Evolutionary conservation across 2,329 filamentous ascomycete genomes (phyloP).

Genomic region (Geosmithia morbida): DNA sequence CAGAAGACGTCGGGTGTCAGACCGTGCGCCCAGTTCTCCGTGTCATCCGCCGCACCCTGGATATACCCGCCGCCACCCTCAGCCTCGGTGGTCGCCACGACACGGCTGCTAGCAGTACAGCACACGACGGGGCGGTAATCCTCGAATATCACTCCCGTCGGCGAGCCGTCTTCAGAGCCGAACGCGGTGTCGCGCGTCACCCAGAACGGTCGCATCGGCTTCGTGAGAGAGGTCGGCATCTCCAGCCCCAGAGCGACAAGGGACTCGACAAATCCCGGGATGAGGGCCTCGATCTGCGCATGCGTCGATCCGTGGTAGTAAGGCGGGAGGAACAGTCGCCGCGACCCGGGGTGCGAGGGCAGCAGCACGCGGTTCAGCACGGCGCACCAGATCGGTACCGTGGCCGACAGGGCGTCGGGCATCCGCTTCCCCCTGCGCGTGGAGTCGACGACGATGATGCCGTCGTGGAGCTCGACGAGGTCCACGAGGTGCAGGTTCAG

Average conservation of each 20-base stretch:
- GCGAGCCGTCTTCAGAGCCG: slow-evolving; percentile 4
- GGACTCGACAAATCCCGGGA: slow-evolving; percentile 38
- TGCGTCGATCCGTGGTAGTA: slow-evolving; percentile 58
- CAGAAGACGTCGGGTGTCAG: slow-evolving; percentile 73
- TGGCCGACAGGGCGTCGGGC: slow-evolving; percentile 90
- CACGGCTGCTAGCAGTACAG: slow-evolving; percentile 68
- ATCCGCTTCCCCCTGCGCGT: slow-evolving; percentile 86
- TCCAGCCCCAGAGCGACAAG: slow-evolving; percentile 36
- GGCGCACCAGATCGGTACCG: slow-evolving; percentile 83
- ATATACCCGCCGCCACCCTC: slow-evolving; percentile 58
- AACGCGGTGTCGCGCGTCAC: slow-evolving; percentile 53
- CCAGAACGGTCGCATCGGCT: slow-evolving; percentile 69
- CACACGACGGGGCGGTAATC: slow-evolving; percentile 63
- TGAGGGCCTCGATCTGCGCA: slow-evolving; percentile 55
- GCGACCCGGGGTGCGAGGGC: slow-evolving; percentile 30
- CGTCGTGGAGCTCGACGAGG: slow-evolving; percentile 49
- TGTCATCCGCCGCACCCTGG: slow-evolving; percentile 89
- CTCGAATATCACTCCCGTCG: slow-evolving; percentile 19
- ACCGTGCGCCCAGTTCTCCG: slow-evolving; percentile 79
- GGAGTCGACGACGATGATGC: slow-evolving; percentile 81
- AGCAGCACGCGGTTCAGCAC: slow-evolving; percentile 74
- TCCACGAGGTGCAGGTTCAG: slow-evolving; percentile 73
- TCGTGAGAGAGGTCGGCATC: slow-evolving; percentile 42
- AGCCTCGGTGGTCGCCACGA: slow-evolving; percentile 45
- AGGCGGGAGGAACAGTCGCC: slow-evolving; percentile 55